Percentiles rank a stretch among this genome's conserved stretches.
Evolutionary conservation across 2,329 filamentous ascomycete genomes (phyloP).

Genomic region (Achaetomium macrosporum): DNA sequence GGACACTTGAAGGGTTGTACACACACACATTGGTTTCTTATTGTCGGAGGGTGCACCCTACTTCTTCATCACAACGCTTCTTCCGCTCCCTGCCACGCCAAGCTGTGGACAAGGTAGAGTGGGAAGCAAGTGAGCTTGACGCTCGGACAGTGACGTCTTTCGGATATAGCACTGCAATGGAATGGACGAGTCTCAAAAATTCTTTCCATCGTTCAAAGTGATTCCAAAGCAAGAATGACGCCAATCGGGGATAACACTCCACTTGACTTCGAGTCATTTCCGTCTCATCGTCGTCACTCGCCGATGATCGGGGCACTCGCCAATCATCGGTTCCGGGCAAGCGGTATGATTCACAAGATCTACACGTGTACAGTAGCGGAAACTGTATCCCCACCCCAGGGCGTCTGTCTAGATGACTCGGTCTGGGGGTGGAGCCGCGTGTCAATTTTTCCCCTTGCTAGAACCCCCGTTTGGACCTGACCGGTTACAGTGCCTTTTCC

Average conservation of each 20-base stretch:
- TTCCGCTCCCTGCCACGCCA: slow-evolving; percentile 9
- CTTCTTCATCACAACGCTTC: neutral
- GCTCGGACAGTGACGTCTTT: neutral
- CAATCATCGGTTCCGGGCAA: slow-evolving; percentile 14
- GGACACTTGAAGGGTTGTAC: neutral
- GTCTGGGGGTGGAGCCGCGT: slow-evolving; percentile 1
- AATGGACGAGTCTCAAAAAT: neutral
- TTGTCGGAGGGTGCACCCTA: neutral
- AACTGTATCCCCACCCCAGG: neutral
- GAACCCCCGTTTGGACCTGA: too few relatives aligned
- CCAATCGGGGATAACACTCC: neutral
- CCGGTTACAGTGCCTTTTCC: too few relatives aligned
- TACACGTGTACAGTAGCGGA: neutral
- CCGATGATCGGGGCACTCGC: neutral
- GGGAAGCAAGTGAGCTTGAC: too few relatives aligned
- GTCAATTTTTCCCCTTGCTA: neutral
- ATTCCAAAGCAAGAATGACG: neutral
- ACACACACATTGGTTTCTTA: neutral
- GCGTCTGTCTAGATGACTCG: neutral
- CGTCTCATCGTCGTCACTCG: neutral
- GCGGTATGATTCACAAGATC: slow-evolving; percentile 17
- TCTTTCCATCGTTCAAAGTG: neutral
- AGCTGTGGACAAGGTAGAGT: slow-evolving; percentile 7
- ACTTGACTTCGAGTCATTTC: neutral
- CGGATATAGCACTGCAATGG: neutral